Evolutionary conservation across 208 protist species (phyloP), one percentile per base, ranked within the genome.

Genomic region (Leishmania gerbilli): DNA sequence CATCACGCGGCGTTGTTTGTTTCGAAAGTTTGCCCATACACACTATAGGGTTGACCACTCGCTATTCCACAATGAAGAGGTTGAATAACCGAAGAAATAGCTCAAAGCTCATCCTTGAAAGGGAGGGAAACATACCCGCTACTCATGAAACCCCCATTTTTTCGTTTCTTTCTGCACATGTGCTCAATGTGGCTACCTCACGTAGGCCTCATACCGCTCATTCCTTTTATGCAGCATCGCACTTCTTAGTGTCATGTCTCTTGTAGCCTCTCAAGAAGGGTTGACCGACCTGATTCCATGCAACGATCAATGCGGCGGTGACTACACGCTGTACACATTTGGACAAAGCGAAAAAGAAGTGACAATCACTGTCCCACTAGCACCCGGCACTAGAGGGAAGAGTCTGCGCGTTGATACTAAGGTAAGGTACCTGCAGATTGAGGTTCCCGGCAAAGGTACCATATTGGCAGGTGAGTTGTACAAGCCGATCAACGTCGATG

Each of bases 271-370:
- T 58, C 94, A 96, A 69, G 82, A 84, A 55, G 91, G 87, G 15
- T 90, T 96, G 77, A 90, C 77, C 6, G 86, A 95, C 75, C 80
- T 97, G 40, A 75, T 98, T 71, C 87, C 92, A 31, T 95, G 92
- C 76, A 98, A 96, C 83, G 91, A 95, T 19, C 80, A 90, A 65
- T 97, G 91, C 74, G 95, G 95, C 55, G 92, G 93, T n/a, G 87
- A 93, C 84, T 97, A 98, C 76, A 80, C 86, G 0, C 76, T 76
- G 17, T 98, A 98, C 79, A 89, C 84, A 4, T 98, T 96, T 82
- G 89, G 87, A 1, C 95, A 98, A 83, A 90, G 78, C 24, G 95
- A 97, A 37, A 91, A 86, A 53, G 93, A 98, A 24, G 90, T 98
- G 17, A 91, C 81, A 45, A 72, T 98, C 65, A 90, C 83, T 6